Evolutionary conservation across 495 filamentous ascomycete species (phyloP).

Genomic region (Paragyromitra xinjiangensis): DNA sequence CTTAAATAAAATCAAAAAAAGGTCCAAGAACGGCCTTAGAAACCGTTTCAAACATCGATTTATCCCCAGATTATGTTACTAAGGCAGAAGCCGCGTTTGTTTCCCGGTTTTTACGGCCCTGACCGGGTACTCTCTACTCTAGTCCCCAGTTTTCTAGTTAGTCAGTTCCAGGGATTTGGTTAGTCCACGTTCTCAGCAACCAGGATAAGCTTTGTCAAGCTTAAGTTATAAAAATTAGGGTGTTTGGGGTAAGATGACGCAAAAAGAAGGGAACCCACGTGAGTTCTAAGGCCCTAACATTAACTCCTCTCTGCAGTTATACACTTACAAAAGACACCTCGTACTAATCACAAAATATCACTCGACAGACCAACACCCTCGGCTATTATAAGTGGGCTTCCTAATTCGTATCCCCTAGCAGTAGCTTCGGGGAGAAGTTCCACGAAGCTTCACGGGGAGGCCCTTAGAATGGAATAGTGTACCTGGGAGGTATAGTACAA

Average conservation of each 20-base stretch:
- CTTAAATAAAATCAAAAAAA: no score
- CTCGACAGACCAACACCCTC: neutral
- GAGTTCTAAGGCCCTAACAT: neutral
- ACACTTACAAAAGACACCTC: neutral
- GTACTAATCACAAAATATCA: constrained; percentile 9
- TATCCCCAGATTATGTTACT: no score
- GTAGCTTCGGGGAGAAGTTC: neutral
- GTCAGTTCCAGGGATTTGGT: neutral
- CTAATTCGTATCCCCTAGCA: neutral
- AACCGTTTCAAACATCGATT: no score
- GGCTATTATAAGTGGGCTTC: neutral
- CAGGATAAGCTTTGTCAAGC: neutral
- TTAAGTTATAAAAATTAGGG: neutral
- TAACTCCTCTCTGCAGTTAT: neutral
- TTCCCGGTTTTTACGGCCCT: no score
- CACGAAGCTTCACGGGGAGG: neutral
- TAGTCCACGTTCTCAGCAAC: neutral
- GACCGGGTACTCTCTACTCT: neutral
- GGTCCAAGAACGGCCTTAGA: no score
- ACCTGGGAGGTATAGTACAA: neutral
- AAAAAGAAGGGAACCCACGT: neutral
- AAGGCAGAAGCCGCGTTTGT: no score
- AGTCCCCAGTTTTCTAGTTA: neutral
- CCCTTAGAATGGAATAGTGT: neutral
- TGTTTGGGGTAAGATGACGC: neutral